Evolutionary conservation across 306 rosid species (phyloP), one percentile per base, ranked within the genome.

Genomic region (Quercus wislizeni): DNA sequence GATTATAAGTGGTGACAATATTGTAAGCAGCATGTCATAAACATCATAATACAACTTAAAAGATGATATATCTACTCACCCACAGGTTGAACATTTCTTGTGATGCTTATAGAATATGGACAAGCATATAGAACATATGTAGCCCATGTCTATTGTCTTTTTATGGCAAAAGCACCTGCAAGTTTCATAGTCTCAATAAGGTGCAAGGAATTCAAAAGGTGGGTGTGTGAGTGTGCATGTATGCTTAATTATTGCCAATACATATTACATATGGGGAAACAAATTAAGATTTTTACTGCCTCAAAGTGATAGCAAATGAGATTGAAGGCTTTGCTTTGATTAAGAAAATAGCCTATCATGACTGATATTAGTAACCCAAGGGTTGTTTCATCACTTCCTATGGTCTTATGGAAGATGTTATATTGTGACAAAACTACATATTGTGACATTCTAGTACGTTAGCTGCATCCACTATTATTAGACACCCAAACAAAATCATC

Each of bases 111-210:
- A 95, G 86, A 95, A 95, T 82, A 95, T 95, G 85, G 99, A 92
- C 83, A 95, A 89, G 89, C 99, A 92, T 73, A 95, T 97, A 7
- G 99, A 95, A 84, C 99, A 95, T 43, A 92, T 89, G 83, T 83
- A 95, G 78, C 99, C 99, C 92, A 87, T 90, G 90, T 95, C 99
- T 46, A 95, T 95, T 33, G 99, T 95, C 79, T 90, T 91, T 77
- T 95, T 95, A 89, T 95, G 99, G 89, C 99, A 95, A 89, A 95
- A 95, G 85, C 99, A 95, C 94, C 99, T 95, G 96, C 85, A 84
- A 72, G 76, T 77, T 80, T 73, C 78, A 84, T 43, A 86, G 76
- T 57, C 75, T 67, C 73, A 77, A 71, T 43, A 25, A 31, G 21
- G 55, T 12, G 73, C 19, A 14, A 62, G 35, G 4, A 28, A 63